A percentile compares a stretch with the other conserved stretches of the same genome.
These are phyloP conservation scores for Nissolia schottii DNA, from an alignment of 306 rosid species.

Conservation along the genomic window DNA sequence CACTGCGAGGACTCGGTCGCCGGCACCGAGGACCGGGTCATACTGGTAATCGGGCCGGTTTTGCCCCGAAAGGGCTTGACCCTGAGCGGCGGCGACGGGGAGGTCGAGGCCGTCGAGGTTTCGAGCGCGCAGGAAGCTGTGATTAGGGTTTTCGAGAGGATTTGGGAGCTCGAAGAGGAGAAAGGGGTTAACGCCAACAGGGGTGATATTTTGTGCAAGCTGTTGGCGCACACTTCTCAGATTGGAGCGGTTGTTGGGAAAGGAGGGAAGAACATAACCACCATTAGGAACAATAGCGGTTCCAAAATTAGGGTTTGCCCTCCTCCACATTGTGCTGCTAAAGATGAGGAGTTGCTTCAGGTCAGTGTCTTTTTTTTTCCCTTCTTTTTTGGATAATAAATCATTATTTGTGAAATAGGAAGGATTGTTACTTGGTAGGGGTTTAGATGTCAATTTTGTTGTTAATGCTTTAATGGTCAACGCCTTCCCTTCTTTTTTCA, in stretches of 20 bases:
- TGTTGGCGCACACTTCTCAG: conserved; percentile 52
- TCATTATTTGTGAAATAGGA: not conserved
- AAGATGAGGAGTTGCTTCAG: conserved; percentile 47
- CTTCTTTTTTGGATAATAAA: not conserved
- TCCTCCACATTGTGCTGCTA: conserved; percentile 37
- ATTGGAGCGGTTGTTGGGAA: conserved; percentile 55
- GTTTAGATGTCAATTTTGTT: not conserved
- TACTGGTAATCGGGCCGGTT: conserved; percentile 42
- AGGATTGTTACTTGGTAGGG: not conserved
- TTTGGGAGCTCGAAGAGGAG: conserved; percentile 43
- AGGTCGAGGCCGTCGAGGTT: conserved; percentile 17
- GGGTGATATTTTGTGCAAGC: conserved; percentile 35
- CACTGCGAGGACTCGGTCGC: conserved; percentile 39
- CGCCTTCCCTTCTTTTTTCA: not conserved
- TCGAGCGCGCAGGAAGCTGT: conserved; percentile 57
- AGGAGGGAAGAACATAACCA: conserved; percentile 50
- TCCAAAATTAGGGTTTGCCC: conserved; percentile 45
- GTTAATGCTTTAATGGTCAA: conserved; percentile 6
- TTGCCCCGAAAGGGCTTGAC: conserved; percentile 13
- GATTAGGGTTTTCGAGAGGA: conserved; percentile 53
- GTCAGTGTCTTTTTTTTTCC: conserved; percentile 24
- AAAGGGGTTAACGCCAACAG: conserved; percentile 9
- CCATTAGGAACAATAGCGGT: conserved; percentile 43
- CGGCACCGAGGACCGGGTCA: conserved; percentile 33
- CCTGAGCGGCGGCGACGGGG: conserved; percentile 20